Base-by-base conservation (phyloP, 2,329 filamentous ascomycete species). In the Bimuria novae-zelandiae region DNA sequence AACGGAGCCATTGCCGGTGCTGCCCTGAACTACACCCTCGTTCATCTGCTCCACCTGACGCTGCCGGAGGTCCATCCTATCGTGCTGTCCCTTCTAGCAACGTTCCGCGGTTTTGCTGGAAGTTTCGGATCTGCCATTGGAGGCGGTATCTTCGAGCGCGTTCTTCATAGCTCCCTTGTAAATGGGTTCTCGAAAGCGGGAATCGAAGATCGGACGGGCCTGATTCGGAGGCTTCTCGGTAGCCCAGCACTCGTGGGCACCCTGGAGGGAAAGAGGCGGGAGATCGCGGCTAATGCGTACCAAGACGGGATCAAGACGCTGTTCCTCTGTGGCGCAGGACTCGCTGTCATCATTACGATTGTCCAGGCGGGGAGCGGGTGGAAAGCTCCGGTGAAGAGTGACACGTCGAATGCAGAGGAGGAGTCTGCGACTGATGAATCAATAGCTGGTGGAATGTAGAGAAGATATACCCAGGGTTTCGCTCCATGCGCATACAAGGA, bases 41-140 rank as follows among this genome's bases (percentile, higher is more conserved):
- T 90, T 0, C 91, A 95, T 64, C 72, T 92, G 4, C 79, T 95
- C 4, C 89, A 94, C 68, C 78, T 93, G 4, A 89, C 87, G 0
- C 77, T 78, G 0, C 79, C 83, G 0, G 79, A 83, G 6, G 84
- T 85, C 1, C 89, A 92, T 63, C 91, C 89, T 64, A 84, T 94
- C 44, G 84, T 88, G 3, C 90, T 88, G 0, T 88, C 89, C 11
- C 77, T 96, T 36, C 75, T 93, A 3, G 84, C 87, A 23, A 95
- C 90, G 0, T 93, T 93, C 73, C 82, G 91, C 3, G 89, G 89
- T 4, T 92, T 94, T 58, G 89, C 89, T 0, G 89, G 89, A 12
- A 89, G 85, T 46, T 94, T 95, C 62, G 90, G 90, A 2, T 88
- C 87, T 1, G 85, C 90, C 0, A 88, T 93, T 42, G 89, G 89